Evolutionary conservation across 345 rosid species (phyloP), one percentile per base, ranked within the genome.

Genomic region (Murraya koenigii): DNA sequence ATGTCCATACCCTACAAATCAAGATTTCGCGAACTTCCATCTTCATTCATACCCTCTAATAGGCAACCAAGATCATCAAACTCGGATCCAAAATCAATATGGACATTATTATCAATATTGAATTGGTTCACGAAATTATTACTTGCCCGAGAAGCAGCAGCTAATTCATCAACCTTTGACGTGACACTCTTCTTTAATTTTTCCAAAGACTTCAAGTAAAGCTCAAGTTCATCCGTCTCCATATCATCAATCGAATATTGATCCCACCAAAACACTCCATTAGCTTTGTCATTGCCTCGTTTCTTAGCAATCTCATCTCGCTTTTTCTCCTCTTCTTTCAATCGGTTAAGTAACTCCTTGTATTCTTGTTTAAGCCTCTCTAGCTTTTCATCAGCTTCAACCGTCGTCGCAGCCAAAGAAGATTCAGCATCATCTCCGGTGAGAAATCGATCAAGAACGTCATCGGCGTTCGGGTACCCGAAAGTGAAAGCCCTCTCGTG

Each of bases 401-500:
- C 17, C 49, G 44, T 11, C 8, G 47, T 6, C 8, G 1, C 19
- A 9, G 28, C 20, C 8, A 8, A 35, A 41, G 23, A 4, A 22
- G 25, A 8, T 11, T 17, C 4, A 22, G 23, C 13, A 2, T 6
- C 22, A n/a, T 13, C 59, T 56, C 75, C 35, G 11, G 72, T 28
- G 72, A 80, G 55, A 35, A 44, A 62, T 7, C 28, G 49, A 33
- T 77, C 76, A 17, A 85, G 30, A 72, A 85, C 58, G 1, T 74
- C 35, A 4, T 87, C 79, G 35, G 76, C 74, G 39, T 81, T 62
- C 5, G 84, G 79, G 23, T 69, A 25, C 5, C 87, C 85, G 44
- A 83, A 87, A 3, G 60, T 79, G 63, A 79, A 87, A 26, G 79
- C 79, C 67, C 82, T 85, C 23, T 69, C 70, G 22, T 60, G 47